Evolutionary conservation across 371 early-diverging fungal genomes (phyloP), one percentile per base, ranked within the genome.

Genomic region (Saksenaea vasiformis): DNA sequence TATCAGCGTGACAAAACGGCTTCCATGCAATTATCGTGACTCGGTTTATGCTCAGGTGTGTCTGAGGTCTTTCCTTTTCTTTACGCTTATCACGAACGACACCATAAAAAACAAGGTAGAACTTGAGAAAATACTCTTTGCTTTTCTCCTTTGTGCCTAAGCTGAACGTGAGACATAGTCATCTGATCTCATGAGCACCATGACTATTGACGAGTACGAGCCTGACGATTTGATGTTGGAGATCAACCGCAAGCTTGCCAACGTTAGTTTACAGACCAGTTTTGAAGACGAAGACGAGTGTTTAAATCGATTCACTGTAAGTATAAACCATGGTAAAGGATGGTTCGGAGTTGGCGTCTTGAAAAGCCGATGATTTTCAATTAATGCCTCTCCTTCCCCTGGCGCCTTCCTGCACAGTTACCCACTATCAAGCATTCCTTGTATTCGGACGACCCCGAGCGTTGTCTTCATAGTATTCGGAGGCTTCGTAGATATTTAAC

Each of bases 121-220:
- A n/a, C 51, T 19, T 19, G 24, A 13, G 39, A 11, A 8, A 10
- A 19, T 22, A 10, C 51, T 17, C 3, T 11, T 39, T 47, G 9
- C 8, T 24, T 11, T 10, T 47, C 22, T 22, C 22, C 5, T 17
- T 47, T 26, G 10, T 47, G 51, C 51, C 17, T 22, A 8, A 5
- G 51, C 24, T 22, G 17, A 19, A 47, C 22, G 2, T 47, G 51
- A 11, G 1, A 3, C 8, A 47, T 11, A 47, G 51, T 9, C n/a
- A 47, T 22, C 51, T 47, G 22, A 47, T 47, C 22, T 0, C 51
- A 47, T 53, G 17, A 54, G 27, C 31, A 15, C 27, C n/a, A 78
- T 78, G 79, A 77, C 80, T 9, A 67, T 76, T 35, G 80, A 79
- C 59, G 77, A 74, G 41, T 80, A 71, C 41, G 77, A 78, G 35